phyloP scores from a whole-genome alignment of 768 basidiomycete genomes.

The Chalciporus piperatus region DNA sequence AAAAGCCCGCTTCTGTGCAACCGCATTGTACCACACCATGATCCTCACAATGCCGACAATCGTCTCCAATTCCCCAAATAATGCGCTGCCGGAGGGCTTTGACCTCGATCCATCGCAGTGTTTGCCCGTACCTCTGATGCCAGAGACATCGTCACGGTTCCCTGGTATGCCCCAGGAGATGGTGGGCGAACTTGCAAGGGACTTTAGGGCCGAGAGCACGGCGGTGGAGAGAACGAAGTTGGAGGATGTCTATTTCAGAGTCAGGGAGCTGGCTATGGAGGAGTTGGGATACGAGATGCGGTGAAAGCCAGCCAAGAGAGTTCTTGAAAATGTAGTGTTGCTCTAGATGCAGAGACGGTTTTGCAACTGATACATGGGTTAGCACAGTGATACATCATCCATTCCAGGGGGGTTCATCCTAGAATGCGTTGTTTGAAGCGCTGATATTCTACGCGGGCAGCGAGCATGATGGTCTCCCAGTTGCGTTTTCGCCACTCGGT shows the following conservation, averaged over 20 bases:
- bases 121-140: slow-evolving; percentile 51
- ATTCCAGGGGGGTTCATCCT: slow-evolving; percentile 1
- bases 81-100: slow-evolving; percentile 43
- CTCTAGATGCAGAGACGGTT: background rate
- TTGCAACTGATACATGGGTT: background rate
- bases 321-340: background rate
- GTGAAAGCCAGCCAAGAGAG: slow-evolving; percentile 6
- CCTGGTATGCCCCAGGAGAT: slow-evolving; percentile 69
- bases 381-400: background rate
- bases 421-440: slow-evolving; percentile 37
- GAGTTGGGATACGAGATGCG: slow-evolving; percentile 40
- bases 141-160: slow-evolving; percentile 70
- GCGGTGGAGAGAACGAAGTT: slow-evolving; percentile 52
- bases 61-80: slow-evolving; percentile 23
- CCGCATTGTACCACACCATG: slow-evolving; percentile 73
- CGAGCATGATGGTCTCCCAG: slow-evolving; percentile 51
- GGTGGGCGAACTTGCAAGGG: slow-evolving; percentile 53
- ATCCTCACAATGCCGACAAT: slow-evolving; percentile 41
- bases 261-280: slow-evolving; percentile 59
- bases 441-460: slow-evolving; percentile 53
- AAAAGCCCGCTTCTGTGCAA: slow-evolving; percentile 64
- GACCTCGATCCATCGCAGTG: slow-evolving; percentile 58
- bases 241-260: slow-evolving; percentile 58
- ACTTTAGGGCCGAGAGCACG: slow-evolving; percentile 63
- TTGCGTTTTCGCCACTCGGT: slow-evolving; percentile 67